phyloP scores from a whole-genome alignment of 169 alveolate species.

The Neospora caninum region DNA sequence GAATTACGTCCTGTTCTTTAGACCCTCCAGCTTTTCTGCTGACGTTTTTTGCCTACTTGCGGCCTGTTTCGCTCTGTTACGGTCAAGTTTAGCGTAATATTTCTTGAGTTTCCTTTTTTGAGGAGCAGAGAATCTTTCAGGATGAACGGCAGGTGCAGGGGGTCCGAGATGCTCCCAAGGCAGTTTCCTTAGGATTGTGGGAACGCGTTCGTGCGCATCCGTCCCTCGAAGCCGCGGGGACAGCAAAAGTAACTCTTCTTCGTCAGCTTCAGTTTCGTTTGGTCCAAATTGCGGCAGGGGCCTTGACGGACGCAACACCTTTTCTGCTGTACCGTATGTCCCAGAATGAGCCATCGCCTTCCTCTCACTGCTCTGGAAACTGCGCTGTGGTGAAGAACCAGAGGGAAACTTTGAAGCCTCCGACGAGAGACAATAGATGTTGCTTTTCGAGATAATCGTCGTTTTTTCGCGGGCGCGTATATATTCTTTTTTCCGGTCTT shows the following conservation, averaged over 20 bases:
- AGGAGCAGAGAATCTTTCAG: conserved; percentile 12
- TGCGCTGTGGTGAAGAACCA: not conserved
- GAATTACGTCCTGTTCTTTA: too few relatives aligned
- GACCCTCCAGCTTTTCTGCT: too few relatives aligned
- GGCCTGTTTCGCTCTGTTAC: not conserved
- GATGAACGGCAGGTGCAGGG: conserved; percentile 18
- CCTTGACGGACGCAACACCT: too few relatives aligned
- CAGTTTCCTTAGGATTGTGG: not conserved
- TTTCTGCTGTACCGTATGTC: too few relatives aligned
- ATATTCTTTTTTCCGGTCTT: conserved; percentile 47
- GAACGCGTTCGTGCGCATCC: not conserved
- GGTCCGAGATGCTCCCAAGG: not conserved
- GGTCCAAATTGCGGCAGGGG: too few relatives aligned
- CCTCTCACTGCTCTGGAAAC: not conserved
- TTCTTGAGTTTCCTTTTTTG: not conserved
- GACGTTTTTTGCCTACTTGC: too few relatives aligned
- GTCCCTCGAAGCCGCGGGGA: not conserved
- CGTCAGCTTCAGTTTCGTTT: too few relatives aligned
- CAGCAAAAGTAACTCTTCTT: not conserved
- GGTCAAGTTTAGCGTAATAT: not conserved
- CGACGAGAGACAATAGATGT: conserved; percentile 52
- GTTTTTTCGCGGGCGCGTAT: conserved; percentile 56
- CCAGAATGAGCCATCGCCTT: too few relatives aligned
- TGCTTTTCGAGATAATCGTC: conserved; percentile 35
- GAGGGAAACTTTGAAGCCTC: not conserved